Evolutionary conservation across 139 green algal genomes (phyloP), one percentile per base, ranked within the genome.

Genomic region (Coelastrella sp.): DNA sequence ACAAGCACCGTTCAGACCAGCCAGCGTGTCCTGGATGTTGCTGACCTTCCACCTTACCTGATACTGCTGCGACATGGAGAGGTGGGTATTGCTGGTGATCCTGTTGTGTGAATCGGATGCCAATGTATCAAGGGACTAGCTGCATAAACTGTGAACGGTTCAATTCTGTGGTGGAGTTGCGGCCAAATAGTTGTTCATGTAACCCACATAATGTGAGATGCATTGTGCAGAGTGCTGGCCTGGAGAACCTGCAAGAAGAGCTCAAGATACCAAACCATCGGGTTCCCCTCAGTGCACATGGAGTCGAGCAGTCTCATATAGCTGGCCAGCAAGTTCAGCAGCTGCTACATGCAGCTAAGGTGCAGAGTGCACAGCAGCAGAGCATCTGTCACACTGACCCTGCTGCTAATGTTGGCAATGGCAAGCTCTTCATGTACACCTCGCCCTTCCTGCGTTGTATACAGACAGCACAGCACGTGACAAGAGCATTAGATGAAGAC

Each of bases 401-500:
- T 20, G 25, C n/a, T 70, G 72, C 84, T 60, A 49, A 17, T 20
- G 74, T 80, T 8, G 25, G 56, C 25, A 88, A 73, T 58, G 68
- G 83, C 74, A 83, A 68, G 73, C n/a, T 90, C n/a, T 90, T 90
- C 74, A 35, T 90, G 59, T 90, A 90, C 59, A 90, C 85, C 4
- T 90, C 85, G 59, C 85, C 85, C 6, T 90, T 84, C n/a, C 22
- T 90, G 73, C 73, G 85, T 7, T 90, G 85, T 78, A 84, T 90
- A 49, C 85, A 90, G 58, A 90, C 85, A 24, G 85, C 85, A 8
- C 85, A 90, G 73, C 85, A 90, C 17, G 15, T 84, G 22, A n/a
- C 72, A 17, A n/a, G 60, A 60, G 85, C 20, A 12, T 59, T 90
- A 27, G 49, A 56, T 5, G 73, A 83, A 74, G 85, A 90, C 7